Evolutionary conservation across 2,329 filamentous ascomycete species (phyloP), one percentile per base, ranked within the genome.

Genomic region (Cytospora mali): DNA sequence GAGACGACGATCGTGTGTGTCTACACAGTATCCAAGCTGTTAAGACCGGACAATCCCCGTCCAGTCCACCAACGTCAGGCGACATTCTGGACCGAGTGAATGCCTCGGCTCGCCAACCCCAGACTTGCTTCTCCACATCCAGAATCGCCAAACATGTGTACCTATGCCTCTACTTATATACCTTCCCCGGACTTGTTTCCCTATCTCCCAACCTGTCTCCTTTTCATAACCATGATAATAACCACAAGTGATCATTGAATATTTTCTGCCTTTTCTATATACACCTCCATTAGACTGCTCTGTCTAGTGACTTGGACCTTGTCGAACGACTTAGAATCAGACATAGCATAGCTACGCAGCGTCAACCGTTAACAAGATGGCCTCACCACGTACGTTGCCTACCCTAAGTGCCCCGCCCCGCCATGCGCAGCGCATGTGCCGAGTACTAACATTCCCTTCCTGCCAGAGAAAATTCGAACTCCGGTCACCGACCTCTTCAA

Each of bases 401-500:
- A 65, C 55, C 55, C 54, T n/a, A 31, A 23, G 57, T 49, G 27
- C 48, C 58, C 21, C 51, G 31, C n/a, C 13, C 14, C 10, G 48
- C 33, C 46, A 39, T 42, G 6, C 53, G n/a, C n/a, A 58, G 25
- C 27, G 49, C 50, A 25, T 39, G 18, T 18, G 10, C 10, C 58
- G 42, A 2, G 29, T 29, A 56, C 42, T 29, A 28, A 46, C 21
- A 18, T 14, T 55, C 35, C 53, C 46, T n/a, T 52, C 55, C 46
- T 53, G 56, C 62, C 77, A 94, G 91, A 95, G 81, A 84, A 91
- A 82, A 89, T 99, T 78, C 91, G 91, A 74, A 99, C 95, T 59
- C 88, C 91, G 69, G 83, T 93, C 72, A 99, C 95, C 71, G 94
- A 98, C 85, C 90, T 98, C 68, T 90, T 99, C 80, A 91, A 92